Conservation (phyloP, 306 rosid genomes). For the Dalbergia cochinchinensis region DNA sequence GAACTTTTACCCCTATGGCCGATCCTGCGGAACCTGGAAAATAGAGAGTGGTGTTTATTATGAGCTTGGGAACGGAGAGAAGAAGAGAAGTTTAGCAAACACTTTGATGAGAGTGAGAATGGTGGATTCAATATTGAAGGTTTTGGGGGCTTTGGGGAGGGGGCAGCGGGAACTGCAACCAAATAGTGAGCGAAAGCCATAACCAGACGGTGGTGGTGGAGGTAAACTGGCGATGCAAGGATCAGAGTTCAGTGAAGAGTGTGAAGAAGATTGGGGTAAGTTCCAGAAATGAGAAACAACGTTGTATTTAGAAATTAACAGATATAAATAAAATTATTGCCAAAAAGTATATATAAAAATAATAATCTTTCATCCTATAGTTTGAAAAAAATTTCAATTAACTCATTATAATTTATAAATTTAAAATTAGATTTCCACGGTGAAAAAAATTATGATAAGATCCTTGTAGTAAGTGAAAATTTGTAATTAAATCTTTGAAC, state of each 20-base stretch:
- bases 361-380: too few relatives aligned
- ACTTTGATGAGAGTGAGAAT: conserved; percentile 41
- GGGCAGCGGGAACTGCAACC: conserved; percentile 50
- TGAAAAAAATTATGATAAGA: too few relatives aligned
- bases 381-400: too few relatives aligned
- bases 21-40: conserved; percentile 45
- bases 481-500: too few relatives aligned
- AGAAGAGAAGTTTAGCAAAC: conserved; percentile 40
- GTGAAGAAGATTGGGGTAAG: conserved; percentile 20
- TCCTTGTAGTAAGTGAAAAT: too few relatives aligned
- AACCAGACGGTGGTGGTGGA: conserved; percentile 12
- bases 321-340: too few relatives aligned
- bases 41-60: conserved; percentile 45
- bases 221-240: neutral
- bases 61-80: conserved; percentile 46
- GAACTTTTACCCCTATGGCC: conserved; percentile 43
- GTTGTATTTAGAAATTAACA: too few relatives aligned
- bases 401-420: too few relatives aligned
- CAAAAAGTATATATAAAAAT: too few relatives aligned
- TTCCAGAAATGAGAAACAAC: conserved; percentile 39
- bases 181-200: conserved; percentile 70
- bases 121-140: conserved; percentile 43
- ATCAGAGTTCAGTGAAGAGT: neutral
- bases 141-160: conserved; percentile 36
- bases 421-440: too few relatives aligned